phyloP scores from a whole-genome alignment of 2,329 filamentous ascomycete genomes.

The Pseudogymnoascus sp. region DNA sequence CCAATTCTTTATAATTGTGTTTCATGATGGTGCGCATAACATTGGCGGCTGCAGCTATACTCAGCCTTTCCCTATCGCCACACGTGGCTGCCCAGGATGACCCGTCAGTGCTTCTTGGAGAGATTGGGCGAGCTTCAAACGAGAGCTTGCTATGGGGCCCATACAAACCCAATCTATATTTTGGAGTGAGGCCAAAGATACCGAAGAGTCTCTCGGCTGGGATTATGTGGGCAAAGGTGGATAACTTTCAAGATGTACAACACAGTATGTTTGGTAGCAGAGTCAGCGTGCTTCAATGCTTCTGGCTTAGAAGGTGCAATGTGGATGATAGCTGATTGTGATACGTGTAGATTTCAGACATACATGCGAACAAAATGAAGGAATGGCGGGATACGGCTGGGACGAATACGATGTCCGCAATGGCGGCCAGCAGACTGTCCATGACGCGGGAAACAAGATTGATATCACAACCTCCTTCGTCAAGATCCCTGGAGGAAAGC shows the following conservation, averaged over 20 bases:
- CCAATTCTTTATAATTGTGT: conserved; percentile 9
- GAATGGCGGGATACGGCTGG: conserved; percentile 95
- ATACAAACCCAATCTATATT: conserved; percentile 90
- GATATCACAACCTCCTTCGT: conserved; percentile 91
- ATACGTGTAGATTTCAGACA: conserved; percentile 65
- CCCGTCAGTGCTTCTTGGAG: conserved; percentile 24
- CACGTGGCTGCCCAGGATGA: conserved; percentile 22
- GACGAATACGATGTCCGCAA: conserved; percentile 88
- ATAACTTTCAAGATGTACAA: conserved; percentile 69
- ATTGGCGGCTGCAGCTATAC: background rate
- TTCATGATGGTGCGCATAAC: conserved; percentile 6
- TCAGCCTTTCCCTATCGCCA: background rate
- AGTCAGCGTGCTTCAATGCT: background rate
- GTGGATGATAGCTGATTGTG: background rate
- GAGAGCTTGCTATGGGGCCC: conserved; percentile 91
- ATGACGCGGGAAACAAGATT: conserved; percentile 79
- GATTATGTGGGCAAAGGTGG: conserved; percentile 81
- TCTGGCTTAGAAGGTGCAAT: background rate
- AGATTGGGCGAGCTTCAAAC: conserved; percentile 48
- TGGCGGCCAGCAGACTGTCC: conserved; percentile 83
- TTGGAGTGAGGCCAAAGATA: conserved; percentile 76
- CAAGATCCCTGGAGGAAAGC: conserved; percentile 76
- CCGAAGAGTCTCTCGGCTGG: conserved; percentile 75
- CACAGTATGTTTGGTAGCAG: conserved; percentile 49
- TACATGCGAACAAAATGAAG: conserved; percentile 91